Base-by-base conservation (phyloP, 1,284 basidiomycete species). In the Athelia psychrophila region DNA sequence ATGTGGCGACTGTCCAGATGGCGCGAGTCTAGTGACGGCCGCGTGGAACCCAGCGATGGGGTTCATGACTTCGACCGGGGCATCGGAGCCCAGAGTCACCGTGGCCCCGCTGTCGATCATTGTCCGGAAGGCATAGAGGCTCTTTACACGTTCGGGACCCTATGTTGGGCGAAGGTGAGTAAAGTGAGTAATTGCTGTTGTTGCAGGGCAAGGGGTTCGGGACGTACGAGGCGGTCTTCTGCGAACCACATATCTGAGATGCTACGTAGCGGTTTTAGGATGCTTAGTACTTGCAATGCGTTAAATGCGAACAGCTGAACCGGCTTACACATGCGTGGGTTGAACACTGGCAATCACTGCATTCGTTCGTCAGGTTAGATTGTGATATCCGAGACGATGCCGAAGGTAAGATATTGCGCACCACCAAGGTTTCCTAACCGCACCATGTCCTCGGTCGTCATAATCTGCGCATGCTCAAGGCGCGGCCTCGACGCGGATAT, bases 221-320 rank as follows among this genome's bases (percentile, higher is more conserved):
- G 20, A 68, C 76, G 60, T 65, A 90, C 90, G 56, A 95, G 70
- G 51, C 91, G 84, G 48, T 85, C 81, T 66, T 93, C 81, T 8
- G 88, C 91, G 64, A 91, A 96, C 79, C 84, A 88, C 93, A 95
- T 95, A 67, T 96, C 92, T 56, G 84, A 87, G 53, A 82, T 87
- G 18, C 86, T 88, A 54, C 38, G 55, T 25, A 27, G 30, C 32
- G 40, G 25, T 19, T 32, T 16, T 50, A 40, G 51, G 27, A 10
- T 3, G 10, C 16, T 42, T 30, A n/a, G 46, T 10, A 23, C 47
- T 27, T 12, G 38, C 20, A 24, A 16, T 18, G n/a, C n/a, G 18
- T 15, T 18, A n/a, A 38, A 44, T 18, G 19, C 55, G 12, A 32
- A 25, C 15, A 40, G 20, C 13, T 13, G 13, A 30, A 30, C 36